These are phyloP conservation scores for Candida multigemmis DNA, from an alignment of 805 yeast species.

Conservation along the genomic window DNA sequence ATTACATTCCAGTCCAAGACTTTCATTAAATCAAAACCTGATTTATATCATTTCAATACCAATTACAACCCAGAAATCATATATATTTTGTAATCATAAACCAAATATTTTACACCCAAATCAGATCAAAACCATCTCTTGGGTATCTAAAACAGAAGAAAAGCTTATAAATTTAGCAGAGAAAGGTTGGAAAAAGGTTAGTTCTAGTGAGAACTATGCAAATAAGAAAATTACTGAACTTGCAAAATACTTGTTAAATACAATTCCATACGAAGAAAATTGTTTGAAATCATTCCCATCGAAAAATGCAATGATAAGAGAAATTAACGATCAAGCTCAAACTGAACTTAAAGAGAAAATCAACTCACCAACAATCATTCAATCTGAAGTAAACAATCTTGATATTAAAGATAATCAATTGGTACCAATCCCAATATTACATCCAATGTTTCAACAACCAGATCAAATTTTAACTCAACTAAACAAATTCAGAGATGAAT, in stretches of 20 bases:
- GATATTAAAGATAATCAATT: constrained; percentile 19
- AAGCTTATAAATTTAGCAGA: constrained; percentile 41
- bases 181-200: constrained; percentile 56
- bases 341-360: constrained; percentile 1
- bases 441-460: constrained; percentile 26
- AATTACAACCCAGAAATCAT: constrained; percentile 50
- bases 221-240: constrained; percentile 51
- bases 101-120: constrained; percentile 14
- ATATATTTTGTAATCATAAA: constrained; percentile 59
- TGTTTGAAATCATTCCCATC: constrained; percentile 73
- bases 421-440: constrained; percentile 31
- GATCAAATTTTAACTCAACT: constrained; percentile 29
- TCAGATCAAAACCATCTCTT: constrained; percentile 19
- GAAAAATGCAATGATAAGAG: constrained; percentile 45
- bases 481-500: constrained; percentile 29
- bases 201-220: constrained; percentile 41
- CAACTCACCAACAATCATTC: constrained; percentile 9
- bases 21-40: constrained; percentile 20
- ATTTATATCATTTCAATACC: constrained; percentile 68
- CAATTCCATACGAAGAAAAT: constrained; percentile 74
- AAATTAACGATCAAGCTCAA: constrained; percentile 21
- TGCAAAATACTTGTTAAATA: constrained; percentile 44
- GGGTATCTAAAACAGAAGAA: constrained; percentile 32
- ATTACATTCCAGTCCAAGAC: neutral
- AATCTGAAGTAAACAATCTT: constrained; percentile 15